Percentiles rank a stretch among this genome's conserved stretches.
Conservation (phyloP, 164 flowering plant species). For the Vitis rupestris region DNA sequence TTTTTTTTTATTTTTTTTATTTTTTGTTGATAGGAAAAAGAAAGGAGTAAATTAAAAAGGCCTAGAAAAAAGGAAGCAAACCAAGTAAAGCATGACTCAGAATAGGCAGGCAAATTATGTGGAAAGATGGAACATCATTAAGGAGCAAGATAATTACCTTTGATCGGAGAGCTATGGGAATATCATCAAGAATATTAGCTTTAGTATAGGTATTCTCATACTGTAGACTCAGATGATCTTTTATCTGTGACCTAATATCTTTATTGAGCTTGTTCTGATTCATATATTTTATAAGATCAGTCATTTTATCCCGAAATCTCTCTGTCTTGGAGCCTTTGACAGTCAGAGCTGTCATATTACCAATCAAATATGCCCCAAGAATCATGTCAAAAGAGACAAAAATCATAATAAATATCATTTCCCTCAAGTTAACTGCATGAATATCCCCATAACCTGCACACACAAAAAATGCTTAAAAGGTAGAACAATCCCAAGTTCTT, state of each 20-base stretch:
- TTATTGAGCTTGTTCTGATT: slow-evolving; percentile 53
- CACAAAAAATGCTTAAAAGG: background rate
- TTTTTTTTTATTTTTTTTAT: too few species aligned
- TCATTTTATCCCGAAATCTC: slow-evolving; percentile 63
- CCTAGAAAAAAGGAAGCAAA: background rate
- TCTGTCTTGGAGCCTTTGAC: slow-evolving; percentile 73
- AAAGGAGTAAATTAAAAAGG: background rate
- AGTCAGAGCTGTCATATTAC: slow-evolving; percentile 71
- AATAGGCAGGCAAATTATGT: too few species aligned
- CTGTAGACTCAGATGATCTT: slow-evolving; percentile 52
- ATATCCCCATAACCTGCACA: slow-evolving; percentile 67
- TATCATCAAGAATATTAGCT: slow-evolving; percentile 49
- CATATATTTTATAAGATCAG: slow-evolving; percentile 56
- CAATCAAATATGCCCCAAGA: slow-evolving; percentile 64
- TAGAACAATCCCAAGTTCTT: too few species aligned
- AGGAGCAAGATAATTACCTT: slow-evolving; percentile 36
- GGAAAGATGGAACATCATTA: too few species aligned
- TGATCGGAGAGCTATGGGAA: slow-evolving; percentile 56
- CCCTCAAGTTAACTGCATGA: slow-evolving; percentile 65
- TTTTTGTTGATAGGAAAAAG: too few species aligned
- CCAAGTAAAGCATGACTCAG: background rate
- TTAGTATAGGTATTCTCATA: slow-evolving; percentile 55
- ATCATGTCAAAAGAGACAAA: slow-evolving; percentile 71
- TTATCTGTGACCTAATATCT: slow-evolving; percentile 48
- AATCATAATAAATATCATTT: slow-evolving; percentile 67